Conservation (phyloP, 768 basidiomycete genomes). For the Phlebiopsis gigantea region DNA sequence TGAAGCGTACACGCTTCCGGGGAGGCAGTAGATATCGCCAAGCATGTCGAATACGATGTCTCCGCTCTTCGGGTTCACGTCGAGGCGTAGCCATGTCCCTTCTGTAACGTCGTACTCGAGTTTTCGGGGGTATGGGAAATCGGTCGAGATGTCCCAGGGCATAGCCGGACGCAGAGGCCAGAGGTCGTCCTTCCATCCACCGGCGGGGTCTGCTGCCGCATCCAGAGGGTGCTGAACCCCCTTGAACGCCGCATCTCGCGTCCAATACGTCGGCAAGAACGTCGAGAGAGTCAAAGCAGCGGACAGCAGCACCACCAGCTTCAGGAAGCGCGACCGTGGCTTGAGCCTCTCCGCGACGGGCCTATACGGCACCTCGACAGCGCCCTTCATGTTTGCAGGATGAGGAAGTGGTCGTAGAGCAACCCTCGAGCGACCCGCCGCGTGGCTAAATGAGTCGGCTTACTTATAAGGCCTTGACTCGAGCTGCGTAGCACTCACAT, state of each 20-base stretch:
- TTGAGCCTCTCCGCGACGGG: background rate
- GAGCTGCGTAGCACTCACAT: no score
- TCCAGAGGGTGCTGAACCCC: background rate
- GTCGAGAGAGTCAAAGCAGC: background rate
- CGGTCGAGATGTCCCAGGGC: slow-evolving; percentile 72
- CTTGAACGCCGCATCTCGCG: background rate
- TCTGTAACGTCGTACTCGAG: slow-evolving; percentile 65
- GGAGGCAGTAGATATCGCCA: slow-evolving; percentile 70
- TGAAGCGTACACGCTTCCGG: slow-evolving; percentile 33
- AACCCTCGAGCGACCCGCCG: no score
- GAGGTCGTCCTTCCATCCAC: slow-evolving; percentile 45
- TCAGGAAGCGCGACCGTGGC: background rate
- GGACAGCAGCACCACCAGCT: background rate
- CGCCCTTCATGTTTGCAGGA: slow-evolving; percentile 3
- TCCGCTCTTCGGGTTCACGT: slow-evolving; percentile 64
- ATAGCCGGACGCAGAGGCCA: slow-evolving; percentile 59
- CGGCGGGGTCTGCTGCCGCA: slow-evolving; percentile 27
- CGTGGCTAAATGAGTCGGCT: no score
- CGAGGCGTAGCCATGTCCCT: slow-evolving; percentile 72
- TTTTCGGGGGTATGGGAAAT: slow-evolving; percentile 59
- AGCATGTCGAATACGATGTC: slow-evolving; percentile 74
- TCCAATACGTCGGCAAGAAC: background rate
- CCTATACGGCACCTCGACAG: background rate
- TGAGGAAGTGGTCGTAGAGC: no score
- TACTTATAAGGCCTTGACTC: no score